Evolutionary conservation across 1,284 basidiomycete species (phyloP), one percentile per base, ranked within the genome.

Genomic region (Bjerkandera adusta): DNA sequence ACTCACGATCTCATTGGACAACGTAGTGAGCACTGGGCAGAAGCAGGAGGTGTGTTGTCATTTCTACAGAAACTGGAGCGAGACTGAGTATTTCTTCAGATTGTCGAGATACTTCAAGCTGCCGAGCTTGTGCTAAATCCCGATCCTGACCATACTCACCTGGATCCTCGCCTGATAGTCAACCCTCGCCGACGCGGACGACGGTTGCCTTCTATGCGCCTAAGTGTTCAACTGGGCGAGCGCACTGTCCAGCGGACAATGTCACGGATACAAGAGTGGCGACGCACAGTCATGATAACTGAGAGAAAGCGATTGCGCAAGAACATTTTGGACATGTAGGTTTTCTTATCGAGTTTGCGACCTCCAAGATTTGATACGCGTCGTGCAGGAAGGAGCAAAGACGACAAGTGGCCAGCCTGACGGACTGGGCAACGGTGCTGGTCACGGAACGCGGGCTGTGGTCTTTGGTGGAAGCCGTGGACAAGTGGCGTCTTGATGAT

Each of bases 371-470:
- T 16, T 39, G 43, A 43, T 13, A 35, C 5, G 2, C 33, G n/a
- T 8, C 15, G 30, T 24, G n/a, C 53, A 90, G 88, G 45, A 79
- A 79, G 12, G 89, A 91, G 60, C 73, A 79, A 50, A 73, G 81
- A 36, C 77, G 86, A 47, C 86, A 87, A 55, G 71, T 85, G n/a
- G 69, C 77, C 1, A 68, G 72, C 5, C 58, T 85, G 33, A 73
- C 73, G 18, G 81, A 86, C 44, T 83, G 83, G 76, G 68, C 76
- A 1, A 61, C 75, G 27, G 58, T 76, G 13, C 65, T 85, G 21
- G 76, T 76, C 1, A 81, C 78, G 1, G 92, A 94, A 60, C 77
- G 89, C 16, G 90, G 90, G 0, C 60, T 94, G 11, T 94, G 92
- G 92, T 79, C 83, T 3, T 73, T 77, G 39, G 63, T 74, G n/a